A percentile compares a stretch with the other conserved stretches of the same genome.
These are phyloP conservation scores for Rehmannia glutinosa DNA, from an alignment of 257 asterid genomes.

Conservation along the genomic window DNA sequence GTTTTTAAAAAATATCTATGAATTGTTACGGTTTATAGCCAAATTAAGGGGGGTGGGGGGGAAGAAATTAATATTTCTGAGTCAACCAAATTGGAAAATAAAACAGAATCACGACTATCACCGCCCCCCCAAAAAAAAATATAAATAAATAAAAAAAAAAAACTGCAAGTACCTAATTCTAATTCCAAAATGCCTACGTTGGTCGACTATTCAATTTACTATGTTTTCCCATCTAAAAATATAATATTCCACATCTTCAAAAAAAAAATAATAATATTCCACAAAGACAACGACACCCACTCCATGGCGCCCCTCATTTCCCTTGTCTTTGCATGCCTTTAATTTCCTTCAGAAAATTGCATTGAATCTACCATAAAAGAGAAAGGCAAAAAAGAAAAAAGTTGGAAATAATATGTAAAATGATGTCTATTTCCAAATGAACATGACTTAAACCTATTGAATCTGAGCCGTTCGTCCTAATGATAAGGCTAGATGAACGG, in stretches of 20 bases:
- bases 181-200: background rate
- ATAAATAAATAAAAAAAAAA: background rate
- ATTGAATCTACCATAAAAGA: background rate
- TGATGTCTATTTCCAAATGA: conserved; percentile 14
- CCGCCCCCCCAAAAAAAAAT: background rate
- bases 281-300: conserved; percentile 12
- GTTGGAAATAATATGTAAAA: background rate
- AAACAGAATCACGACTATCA: background rate
- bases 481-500: conserved; percentile 24
- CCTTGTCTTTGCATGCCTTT: conserved; percentile 5
- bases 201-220: background rate
- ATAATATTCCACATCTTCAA: background rate
- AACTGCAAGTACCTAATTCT: background rate
- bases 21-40: too few relatives aligned
- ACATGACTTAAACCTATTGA: background rate
- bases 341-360: background rate
- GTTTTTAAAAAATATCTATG: too few relatives aligned
- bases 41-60: too few relatives aligned
- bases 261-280: conserved; percentile 10
- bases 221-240: background rate
- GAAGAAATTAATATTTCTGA: background rate
- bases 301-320: too few relatives aligned
- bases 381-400: background rate
- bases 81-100: background rate
- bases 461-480: conserved; percentile 16